Evolutionary conservation across 2,329 filamentous ascomycete genomes (phyloP), one percentile per base, ranked within the genome.

Genomic region (Hysterium pulicare): DNA sequence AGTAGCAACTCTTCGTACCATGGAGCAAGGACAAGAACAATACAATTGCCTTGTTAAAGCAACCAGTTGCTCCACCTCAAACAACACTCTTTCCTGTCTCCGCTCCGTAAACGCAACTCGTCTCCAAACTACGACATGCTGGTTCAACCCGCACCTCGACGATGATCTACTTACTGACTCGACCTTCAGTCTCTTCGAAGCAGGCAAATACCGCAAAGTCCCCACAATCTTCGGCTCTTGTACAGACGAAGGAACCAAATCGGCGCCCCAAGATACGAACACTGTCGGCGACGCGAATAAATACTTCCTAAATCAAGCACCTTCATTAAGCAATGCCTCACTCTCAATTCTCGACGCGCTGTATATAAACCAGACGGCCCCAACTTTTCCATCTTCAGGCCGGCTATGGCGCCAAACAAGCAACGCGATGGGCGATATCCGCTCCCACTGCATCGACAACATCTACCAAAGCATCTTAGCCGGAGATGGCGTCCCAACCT

Each of bases 161-260:
- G 57, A 60, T 44, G 70, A 75, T 40, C 66, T 80, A n/a, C 66
- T 78, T 28, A 66, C 61, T 13, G 72, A 77, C 42, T 70, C 75
- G 39, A 77, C 76, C 3, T 71, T 74, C 42, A 55, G 57, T 5
- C 67, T 75, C 16, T 77, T 77, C 54, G 63, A 67, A 5, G 48
- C 70, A 26, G 76, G 74, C 3, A 67, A 68, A 30, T 78, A 76
- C 55, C 62, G 76, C 50, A 68, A 71, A 36, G 68, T 80, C 0
- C 77, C 77, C 2, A 73, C 75, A 9, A 78, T 81, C 44, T 75
- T 74, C 49, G 78, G 70, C 41, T 64, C 66, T 49, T 77, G 77
- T 59, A 81, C 78, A 3, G 81, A 87, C 59, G 83, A 83, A 62
- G 84, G 83, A 26, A 84, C 82, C 0, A 62, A 75, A 4, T 86